Conservation (phyloP, 2,329 filamentous ascomycete genomes). For the Phyllosticta citriasiana region DNA sequence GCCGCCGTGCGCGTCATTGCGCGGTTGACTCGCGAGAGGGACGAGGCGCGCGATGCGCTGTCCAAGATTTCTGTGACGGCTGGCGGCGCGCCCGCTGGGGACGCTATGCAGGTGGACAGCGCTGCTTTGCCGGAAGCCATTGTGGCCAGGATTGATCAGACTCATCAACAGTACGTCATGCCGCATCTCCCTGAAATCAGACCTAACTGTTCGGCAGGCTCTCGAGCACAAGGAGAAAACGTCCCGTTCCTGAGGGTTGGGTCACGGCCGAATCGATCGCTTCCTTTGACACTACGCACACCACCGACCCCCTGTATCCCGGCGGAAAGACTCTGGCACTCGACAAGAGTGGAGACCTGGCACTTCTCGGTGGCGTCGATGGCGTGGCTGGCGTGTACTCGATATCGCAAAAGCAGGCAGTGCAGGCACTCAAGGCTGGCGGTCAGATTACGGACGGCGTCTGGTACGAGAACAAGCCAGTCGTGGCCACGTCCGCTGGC, state of each 20-base stretch:
- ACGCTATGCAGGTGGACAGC: constrained; percentile 88
- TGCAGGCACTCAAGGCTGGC: constrained; percentile 54
- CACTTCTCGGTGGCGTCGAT: constrained; percentile 64
- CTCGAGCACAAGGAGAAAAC: constrained; percentile 81
- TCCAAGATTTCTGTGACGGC: constrained; percentile 71
- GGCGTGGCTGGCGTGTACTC: constrained; percentile 71
- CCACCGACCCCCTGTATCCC: constrained; percentile 49
- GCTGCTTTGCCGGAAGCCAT: constrained; percentile 65
- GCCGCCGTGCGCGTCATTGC: constrained; percentile 94
- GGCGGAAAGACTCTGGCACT: constrained; percentile 49
- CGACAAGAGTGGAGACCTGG: constrained; percentile 52
- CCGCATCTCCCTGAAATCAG: background rate
- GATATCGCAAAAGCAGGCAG: constrained; percentile 63
- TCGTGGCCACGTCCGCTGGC: constrained; percentile 67
- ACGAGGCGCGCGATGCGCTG: constrained; percentile 83
- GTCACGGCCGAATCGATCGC: constrained; percentile 63
- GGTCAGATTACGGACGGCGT: constrained; percentile 56
- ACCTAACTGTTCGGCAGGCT: constrained; percentile 46
- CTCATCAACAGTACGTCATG: constrained; percentile 63
- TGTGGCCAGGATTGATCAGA: constrained; percentile 63
- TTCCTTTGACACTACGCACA: constrained; percentile 44
- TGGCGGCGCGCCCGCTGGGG: constrained; percentile 47
- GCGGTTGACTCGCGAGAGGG: constrained; percentile 77
- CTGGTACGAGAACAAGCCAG: constrained; percentile 58
- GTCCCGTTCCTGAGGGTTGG: constrained; percentile 77